Percentiles rank a stretch among this genome's conserved stretches.
Evolutionary conservation across 1,284 basidiomycete species (phyloP).

Genomic region (Malassezia restricta): DNA sequence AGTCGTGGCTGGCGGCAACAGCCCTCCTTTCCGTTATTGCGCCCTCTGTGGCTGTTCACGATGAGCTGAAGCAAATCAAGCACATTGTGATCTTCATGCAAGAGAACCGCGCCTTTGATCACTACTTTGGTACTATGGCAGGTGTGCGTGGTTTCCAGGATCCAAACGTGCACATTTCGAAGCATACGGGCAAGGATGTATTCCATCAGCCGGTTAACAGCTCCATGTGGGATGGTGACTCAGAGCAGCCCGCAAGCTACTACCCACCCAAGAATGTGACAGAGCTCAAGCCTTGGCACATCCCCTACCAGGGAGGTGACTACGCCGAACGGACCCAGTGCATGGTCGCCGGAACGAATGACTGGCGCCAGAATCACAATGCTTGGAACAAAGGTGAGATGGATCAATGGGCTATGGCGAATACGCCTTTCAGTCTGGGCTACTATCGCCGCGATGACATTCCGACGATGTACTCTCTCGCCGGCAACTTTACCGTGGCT

Average conservation of each 20-base stretch:
- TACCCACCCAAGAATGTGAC: slow-evolving; percentile 14
- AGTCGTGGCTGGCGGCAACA: no score
- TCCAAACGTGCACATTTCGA: slow-evolving; percentile 29
- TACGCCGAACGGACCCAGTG: slow-evolving; percentile 25
- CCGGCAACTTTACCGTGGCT: slow-evolving; percentile 27
- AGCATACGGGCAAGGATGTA: slow-evolving; percentile 22
- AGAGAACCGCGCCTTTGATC: slow-evolving; percentile 40
- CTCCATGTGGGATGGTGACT: neutral
- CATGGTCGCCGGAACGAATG: slow-evolving; percentile 30
- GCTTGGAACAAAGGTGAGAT: slow-evolving; percentile 28
- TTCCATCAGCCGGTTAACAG: slow-evolving; percentile 20
- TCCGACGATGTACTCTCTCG: slow-evolving; percentile 28
- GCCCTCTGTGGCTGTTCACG: neutral
- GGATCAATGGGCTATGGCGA: slow-evolving; percentile 27
- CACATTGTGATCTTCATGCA: slow-evolving; percentile 35
- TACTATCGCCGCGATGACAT: slow-evolving; percentile 30
- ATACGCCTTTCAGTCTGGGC: slow-evolving; percentile 30
- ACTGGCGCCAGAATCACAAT: slow-evolving; percentile 28
- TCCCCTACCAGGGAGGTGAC: slow-evolving; percentile 31
- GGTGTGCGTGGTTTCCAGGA: slow-evolving; percentile 37
- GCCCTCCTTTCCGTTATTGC: neutral
- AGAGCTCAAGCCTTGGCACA: slow-evolving; percentile 27
- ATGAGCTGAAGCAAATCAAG: slow-evolving; percentile 13
- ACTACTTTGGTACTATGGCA: slow-evolving; percentile 34
- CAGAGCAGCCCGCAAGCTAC: neutral